Base-by-base conservation (phyloP, 805 yeast species). In the Gaillardinia entomophila region DNA sequence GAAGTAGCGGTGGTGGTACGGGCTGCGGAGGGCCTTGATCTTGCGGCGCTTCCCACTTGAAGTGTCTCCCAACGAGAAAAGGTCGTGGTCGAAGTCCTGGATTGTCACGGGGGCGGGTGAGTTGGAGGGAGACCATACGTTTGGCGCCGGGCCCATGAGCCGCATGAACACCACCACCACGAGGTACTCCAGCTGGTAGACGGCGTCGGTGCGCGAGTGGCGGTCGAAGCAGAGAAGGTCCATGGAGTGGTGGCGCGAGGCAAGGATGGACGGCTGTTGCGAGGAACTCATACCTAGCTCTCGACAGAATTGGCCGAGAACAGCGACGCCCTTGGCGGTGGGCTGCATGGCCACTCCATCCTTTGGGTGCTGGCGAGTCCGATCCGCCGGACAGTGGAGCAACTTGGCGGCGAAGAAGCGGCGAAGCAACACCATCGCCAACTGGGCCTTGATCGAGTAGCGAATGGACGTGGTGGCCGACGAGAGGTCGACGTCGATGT, bases 291-390 rank as follows among this genome's bases (percentile, higher is more conserved):
- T 53, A 0, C 88, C 94, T 29, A 69, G 54, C 26, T 63, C 71
- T 31, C 66, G 61, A 39, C 82, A 77, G 51, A 79, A 86, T 12
- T 66, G 61, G 31, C 75, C 76, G 2, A 89, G 55, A 0, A 86
- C 48, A 0, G 87, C 79, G 6, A 87, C 77, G 1, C 97, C 97
- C 49, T 90, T 90, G 0, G 97, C 88, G 0, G 96, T 86, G 3
- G 96, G 95, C 50, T 90, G 97, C 18, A 86, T 49, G 2, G 63
- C 38, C 0, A 66, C 60, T 3, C 57, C 61, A 0, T 48, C 57
- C 31, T 69, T 70, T 4, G 79, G 67, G 26, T 51, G 58, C 11
- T 51, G 41, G 27, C 82, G 51, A 0, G 95, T 86, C 45, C 90
- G 62, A 40, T 82, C 88, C 3, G 75, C 73, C 0, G 95, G 95